These are phyloP conservation scores for Dendrostoma leiphaemia DNA, from an alignment of 2,329 filamentous ascomycete species.

Conservation along the genomic window DNA sequence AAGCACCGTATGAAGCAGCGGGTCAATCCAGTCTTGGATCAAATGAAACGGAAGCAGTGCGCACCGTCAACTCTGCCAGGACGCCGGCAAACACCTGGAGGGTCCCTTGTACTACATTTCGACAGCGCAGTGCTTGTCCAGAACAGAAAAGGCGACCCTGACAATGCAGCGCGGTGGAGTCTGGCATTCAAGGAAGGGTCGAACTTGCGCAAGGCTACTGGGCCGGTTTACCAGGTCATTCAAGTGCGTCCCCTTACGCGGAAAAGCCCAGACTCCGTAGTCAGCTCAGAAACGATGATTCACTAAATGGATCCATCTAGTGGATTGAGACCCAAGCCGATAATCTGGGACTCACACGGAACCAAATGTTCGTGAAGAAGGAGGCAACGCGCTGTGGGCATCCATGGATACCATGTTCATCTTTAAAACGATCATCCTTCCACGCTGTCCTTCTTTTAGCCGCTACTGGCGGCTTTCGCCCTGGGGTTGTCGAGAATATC, in stretches of 20 bases:
- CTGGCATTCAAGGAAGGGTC: not conserved
- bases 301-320: too few species aligned
- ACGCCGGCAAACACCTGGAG: too few species aligned
- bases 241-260: not conserved
- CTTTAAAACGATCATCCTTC: not conserved
- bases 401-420: not conserved
- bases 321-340: not conserved
- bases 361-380: not conserved
- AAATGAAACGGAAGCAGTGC: too few species aligned
- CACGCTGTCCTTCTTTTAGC: not conserved
- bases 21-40: too few species aligned
- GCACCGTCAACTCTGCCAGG: too few species aligned
- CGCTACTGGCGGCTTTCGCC: not conserved
- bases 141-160: not conserved
- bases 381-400: not conserved
- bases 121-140: too few species aligned
- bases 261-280: too few species aligned
- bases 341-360: not conserved
- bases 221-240: not conserved
- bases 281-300: not conserved
- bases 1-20: too few species aligned
- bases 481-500: not conserved
- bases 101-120: too few species aligned
- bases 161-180: not conserved
- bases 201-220: not conserved